Base-by-base conservation (phyloP, 108 stramenopile genomes). In the Conticribra guillardii region DNA sequence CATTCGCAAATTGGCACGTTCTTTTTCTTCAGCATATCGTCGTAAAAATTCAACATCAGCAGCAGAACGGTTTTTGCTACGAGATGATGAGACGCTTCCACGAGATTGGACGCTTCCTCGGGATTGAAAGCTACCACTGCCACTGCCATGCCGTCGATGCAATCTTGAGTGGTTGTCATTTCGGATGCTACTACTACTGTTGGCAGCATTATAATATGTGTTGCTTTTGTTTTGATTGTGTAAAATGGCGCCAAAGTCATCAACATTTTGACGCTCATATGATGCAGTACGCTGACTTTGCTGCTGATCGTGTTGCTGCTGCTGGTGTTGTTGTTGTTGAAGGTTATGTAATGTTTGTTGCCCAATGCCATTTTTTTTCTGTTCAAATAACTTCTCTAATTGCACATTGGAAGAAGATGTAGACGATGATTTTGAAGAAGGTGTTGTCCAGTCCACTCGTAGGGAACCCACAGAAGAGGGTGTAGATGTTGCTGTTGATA, bases 1-100 rank as follows among this genome's bases (percentile, higher is more conserved):
- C 41, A 52, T 51, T 32, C 50, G 44, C 27, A 60, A 60, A 32
- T 52, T 70, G 19, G 65, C 58, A 29, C 73, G 56, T 60, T 74
- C 65, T 46, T 60, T 66, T 65, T 74, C 73, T 50, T 67, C 65
- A 5, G 73, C 73, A 45, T 74, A 74, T 15, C 65, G 32, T 24
- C 34, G 41, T 32, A 74, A 65, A 48, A 74, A 74, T 60, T 74
- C 73, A 16, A 57, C 73, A 54, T 74, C 73, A 14, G 64, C 65
- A 18, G 59, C 32, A 8, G 57, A 60, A 1, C 66, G 23, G 41
- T 21, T 19, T 51, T 48, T 67, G 22, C 29, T 24, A 32, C 58
- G 64, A 19, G 54, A 49, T 4, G 32, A 44, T 22, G 64, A 27
- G 44, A 15, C 32, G 21, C 46, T 46, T n/a, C 33, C 11, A 34